Conservation (phyloP, 306 rosid species). For the Cercis canadensis region DNA sequence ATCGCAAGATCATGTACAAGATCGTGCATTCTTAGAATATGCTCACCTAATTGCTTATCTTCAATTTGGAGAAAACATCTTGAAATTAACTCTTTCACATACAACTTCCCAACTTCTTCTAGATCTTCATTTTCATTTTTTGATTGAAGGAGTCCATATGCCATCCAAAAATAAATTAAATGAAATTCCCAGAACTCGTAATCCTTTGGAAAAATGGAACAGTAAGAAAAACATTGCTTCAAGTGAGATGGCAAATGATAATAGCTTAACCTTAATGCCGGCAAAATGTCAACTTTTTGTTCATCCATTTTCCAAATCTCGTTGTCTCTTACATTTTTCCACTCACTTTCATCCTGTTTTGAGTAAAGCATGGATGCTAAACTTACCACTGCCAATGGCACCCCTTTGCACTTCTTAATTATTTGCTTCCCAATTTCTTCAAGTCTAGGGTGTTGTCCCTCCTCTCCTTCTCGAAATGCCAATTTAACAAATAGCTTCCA, state of each 20-base stretch:
- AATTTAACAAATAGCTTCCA: conserved; percentile 14
- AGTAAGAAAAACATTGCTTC: conserved; percentile 35
- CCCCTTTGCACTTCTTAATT: conserved; percentile 24
- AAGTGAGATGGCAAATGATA: conserved; percentile 7
- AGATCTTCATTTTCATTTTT: no score
- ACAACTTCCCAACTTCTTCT: no score
- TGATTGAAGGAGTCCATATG: conserved; percentile 34
- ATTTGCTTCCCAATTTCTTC: conserved; percentile 10
- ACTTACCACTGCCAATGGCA: conserved; percentile 28
- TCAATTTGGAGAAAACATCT: no score
- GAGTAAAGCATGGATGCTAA: background rate
- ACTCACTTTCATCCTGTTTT: background rate
- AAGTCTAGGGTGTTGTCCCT: background rate
- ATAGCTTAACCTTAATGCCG: conserved; percentile 30
- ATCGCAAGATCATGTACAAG: background rate
- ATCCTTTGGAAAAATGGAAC: background rate
- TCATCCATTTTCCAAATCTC: conserved; percentile 30
- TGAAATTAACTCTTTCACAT: no score
- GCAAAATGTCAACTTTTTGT: background rate
- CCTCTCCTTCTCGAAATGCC: conserved; percentile 28
- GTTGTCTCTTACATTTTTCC: conserved; percentile 6
- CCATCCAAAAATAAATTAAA: conserved; percentile 35
- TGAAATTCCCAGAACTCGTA: background rate
- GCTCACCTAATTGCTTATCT: no score
- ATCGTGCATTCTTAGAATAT: background rate